Conservation (phyloP, 208 protist species). For the Trypanosoma cruzi region DNA sequence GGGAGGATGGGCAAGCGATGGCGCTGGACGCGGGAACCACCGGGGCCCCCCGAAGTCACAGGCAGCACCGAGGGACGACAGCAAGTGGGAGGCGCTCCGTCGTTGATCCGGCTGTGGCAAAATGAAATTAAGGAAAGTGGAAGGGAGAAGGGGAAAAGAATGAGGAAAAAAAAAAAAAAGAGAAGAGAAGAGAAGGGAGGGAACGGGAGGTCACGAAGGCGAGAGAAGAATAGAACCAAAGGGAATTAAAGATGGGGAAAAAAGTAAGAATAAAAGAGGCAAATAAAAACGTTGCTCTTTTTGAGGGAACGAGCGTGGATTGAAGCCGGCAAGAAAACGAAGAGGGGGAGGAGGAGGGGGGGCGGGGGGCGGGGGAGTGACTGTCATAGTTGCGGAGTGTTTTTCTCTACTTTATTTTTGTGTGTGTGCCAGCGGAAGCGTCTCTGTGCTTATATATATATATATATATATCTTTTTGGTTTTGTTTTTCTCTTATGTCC, state of each 20-base stretch:
- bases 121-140: not conserved
- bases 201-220: not conserved
- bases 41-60: constrained; percentile 15
- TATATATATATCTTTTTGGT: not conserved
- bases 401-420: no score
- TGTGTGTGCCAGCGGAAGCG: no score
- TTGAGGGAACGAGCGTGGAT: no score
- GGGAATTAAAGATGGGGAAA: not conserved
- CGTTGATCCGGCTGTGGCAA: constrained; percentile 10
- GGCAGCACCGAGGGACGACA: constrained; percentile 15
- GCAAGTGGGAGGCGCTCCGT: constrained; percentile 45
- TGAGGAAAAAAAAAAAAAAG: constrained; percentile 20
- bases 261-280: not conserved
- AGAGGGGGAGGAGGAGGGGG: no score
- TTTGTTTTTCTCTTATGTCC: not conserved
- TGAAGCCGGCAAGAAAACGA: no score
- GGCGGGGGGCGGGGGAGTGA: no score
- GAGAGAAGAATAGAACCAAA: not conserved
- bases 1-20: constrained; percentile 26
- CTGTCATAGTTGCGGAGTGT: no score
- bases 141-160: not conserved
- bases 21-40: constrained; percentile 22
- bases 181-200: not conserved
- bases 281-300: no score
- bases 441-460: no score